These are phyloP conservation scores for Anethum foeniculum DNA, from an alignment of 140 eudicot species.

Conservation along the genomic window DNA sequence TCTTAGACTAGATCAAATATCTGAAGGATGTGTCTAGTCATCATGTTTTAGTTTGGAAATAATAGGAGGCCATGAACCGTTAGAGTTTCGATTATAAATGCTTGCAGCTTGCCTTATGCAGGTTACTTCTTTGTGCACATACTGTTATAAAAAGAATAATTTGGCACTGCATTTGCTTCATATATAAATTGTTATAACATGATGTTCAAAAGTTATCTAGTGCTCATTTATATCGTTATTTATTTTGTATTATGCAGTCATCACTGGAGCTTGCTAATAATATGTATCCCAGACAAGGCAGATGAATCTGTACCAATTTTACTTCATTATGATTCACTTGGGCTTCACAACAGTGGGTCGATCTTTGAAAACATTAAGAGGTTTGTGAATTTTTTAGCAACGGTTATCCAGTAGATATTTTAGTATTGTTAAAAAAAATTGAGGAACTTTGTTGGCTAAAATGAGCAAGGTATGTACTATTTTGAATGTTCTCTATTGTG, in stretches of 20 bases:
- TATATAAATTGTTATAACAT: not conserved
- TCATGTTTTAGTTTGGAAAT: not conserved
- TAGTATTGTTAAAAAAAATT: not conserved
- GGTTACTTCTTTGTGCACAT: not conserved
- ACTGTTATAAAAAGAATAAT: not conserved
- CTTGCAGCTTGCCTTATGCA: not conserved
- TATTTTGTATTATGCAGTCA: conserved; percentile 29
- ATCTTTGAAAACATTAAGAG: conserved; percentile 49
- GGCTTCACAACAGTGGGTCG: conserved; percentile 45
- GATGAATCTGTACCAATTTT: conserved; percentile 58
- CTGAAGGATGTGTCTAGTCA: not conserved
- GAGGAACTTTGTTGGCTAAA: not conserved
- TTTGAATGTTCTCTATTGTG: not conserved
- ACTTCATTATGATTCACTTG: conserved; percentile 88
- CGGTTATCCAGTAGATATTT: not conserved
- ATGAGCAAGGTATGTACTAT: not conserved
- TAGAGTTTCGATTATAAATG: not conserved
- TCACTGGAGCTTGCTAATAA: conserved; percentile 90
- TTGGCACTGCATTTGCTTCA: not conserved
- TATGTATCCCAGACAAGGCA: conserved; percentile 64
- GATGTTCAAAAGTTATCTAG: not conserved
- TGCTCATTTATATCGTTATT: not conserved
- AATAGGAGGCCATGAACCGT: not conserved
- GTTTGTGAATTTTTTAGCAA: conserved; percentile 20
- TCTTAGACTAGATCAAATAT: not conserved